A percentile compares a stretch with the other conserved stretches of the same genome.
Evolutionary conservation across 306 rosid genomes (phyloP).

Genomic region (Cucumis sativus): Cucumber_9930_V3 NC_026657.2:14936501-14937000

Average conservation of each 20-base stretch:
- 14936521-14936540: slow-evolving; percentile 67
- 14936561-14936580: slow-evolving; percentile 86
- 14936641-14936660: slow-evolving; percentile 70
- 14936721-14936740: slow-evolving; percentile 90
- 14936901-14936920: slow-evolving; percentile 32
- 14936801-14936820: slow-evolving; percentile 79
- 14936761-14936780: slow-evolving; percentile 89
- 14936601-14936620: slow-evolving; percentile 56
- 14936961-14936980: slow-evolving; percentile 85
- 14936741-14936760: slow-evolving; percentile 71
- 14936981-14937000: slow-evolving; percentile 74
- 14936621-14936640: slow-evolving; percentile 67
- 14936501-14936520: slow-evolving; percentile 89
- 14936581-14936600: slow-evolving; percentile 87
- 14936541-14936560: slow-evolving; percentile 91
- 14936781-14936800: slow-evolving; percentile 71
- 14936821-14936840: slow-evolving; percentile 51
- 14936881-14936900: slow-evolving; percentile 47
- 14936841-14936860: slow-evolving; percentile 42
- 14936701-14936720: slow-evolving; percentile 87
- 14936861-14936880: slow-evolving; percentile 62
- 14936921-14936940: slow-evolving; percentile 20
- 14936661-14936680: slow-evolving; percentile 74
- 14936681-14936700: slow-evolving; percentile 78
- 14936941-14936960: slow-evolving; percentile 50